phyloP scores from a whole-genome alignment of 768 basidiomycete genomes.

The Tulasnella sp. region DNA sequence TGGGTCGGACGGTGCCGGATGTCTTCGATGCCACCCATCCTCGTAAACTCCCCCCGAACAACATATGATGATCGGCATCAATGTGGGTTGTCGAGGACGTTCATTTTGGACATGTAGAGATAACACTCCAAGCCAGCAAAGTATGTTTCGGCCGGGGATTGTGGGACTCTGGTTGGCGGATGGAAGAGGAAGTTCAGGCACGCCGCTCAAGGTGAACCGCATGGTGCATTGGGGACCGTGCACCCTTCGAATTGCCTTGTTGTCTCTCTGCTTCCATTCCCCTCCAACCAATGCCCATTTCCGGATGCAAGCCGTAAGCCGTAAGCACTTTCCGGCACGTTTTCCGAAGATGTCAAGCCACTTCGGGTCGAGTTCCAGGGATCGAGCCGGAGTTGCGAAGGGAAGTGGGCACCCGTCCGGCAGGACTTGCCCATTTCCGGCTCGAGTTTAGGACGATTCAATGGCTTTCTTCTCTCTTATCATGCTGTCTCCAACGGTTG shows the following conservation, averaged over 20 bases:
- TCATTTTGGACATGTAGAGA: not conserved
- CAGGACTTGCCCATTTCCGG: not conserved
- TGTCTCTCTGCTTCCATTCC: not conserved
- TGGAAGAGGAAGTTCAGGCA: not conserved
- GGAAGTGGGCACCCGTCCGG: not conserved
- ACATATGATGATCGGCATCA: not conserved
- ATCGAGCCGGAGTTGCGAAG: not conserved
- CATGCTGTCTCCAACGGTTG: not conserved
- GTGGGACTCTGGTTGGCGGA: not conserved
- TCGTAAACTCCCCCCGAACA: not conserved
- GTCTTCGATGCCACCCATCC: not conserved
- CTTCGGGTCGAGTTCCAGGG: not conserved
- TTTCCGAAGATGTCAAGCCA: not conserved
- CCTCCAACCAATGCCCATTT: not conserved
- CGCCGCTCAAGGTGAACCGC: not conserved
- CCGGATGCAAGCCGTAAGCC: not conserved
- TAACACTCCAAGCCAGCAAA: not conserved
- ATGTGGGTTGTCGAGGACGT: not conserved
- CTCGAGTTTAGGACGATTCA: not conserved
- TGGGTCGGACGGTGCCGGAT: not conserved
- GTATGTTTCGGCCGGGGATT: not conserved
- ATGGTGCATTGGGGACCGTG: not conserved
- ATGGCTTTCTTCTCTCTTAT: not conserved
- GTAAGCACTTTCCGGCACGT: not conserved
- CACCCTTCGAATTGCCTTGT: conserved; percentile 6